Base-by-base conservation (phyloP, 2,329 filamentous ascomycete genomes). In the Dothideomycetes sp. region DNA sequence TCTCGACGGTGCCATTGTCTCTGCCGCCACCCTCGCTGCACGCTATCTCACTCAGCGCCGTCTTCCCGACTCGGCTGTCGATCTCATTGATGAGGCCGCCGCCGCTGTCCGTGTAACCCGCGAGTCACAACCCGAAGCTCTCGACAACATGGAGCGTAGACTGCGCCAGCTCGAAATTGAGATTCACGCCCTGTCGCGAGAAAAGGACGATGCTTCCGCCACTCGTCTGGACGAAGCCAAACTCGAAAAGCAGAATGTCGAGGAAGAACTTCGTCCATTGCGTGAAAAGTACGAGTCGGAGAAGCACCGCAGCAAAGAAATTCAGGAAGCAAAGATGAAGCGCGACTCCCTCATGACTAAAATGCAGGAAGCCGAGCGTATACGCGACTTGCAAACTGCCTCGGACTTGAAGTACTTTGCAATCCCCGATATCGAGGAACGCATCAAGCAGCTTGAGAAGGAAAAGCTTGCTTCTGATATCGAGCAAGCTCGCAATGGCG, bases 351-450 rank as follows among this genome's bases (percentile, higher is more conserved):
- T 96, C 48, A 84, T 86, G 63, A 84, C 88, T 61, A 94, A 95
- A 63, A 76, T 86, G 47, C 89, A 94, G 48, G 87, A 95, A 54
- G 88, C 89, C n/a, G 84, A 86, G 59, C 81, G 93, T 58, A 76
- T 79, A 46, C 79, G 85, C 40, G 86, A 96, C 57, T 79, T 91
- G 47, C 74, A 78, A 49, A 87, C 83, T 32, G 91, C 89, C 43
- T 93, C 91, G 35, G 91, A 98, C 62, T 74, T 98, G 47, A 83
- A 93, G 60, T 96, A 96, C 68, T 94, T 94, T 57, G 91, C 89
- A 45, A 96, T 98, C 48, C 91, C 91, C 0, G 89, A 96, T 56
- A 84, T 94, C 50, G 79, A 91, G 58, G 63, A 71, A 19, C 73
- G 79, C 46, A 98, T 98, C 61, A 77, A 81, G 55, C 66, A 76